Base-by-base conservation (phyloP, 2,329 filamentous ascomycete genomes). In the Volutella citrinella region DNA sequence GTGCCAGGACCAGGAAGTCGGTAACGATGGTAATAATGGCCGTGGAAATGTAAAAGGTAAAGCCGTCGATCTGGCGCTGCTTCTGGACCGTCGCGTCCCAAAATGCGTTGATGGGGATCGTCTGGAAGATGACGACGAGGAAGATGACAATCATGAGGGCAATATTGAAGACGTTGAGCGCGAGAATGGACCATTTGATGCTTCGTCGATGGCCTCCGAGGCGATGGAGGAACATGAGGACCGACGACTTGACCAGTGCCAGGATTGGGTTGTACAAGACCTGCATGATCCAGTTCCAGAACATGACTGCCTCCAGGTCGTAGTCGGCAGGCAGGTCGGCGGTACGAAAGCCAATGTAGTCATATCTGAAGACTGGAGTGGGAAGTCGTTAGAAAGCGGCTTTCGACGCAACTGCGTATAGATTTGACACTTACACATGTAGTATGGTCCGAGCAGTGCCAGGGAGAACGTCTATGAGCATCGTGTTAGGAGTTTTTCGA, bases 201-300 rank as follows among this genome's bases (percentile, higher is more conserved):
- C 39, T 42, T 19, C 55, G 50, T 3, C 51, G 15, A 42, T 56
- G 18, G 31, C 47, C 63, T 50, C 21, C 61, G 49, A 30, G 61
- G 2, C 65, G 64, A 13, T 66, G 54, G n/a, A 70, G 55, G 38
- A 70, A 68, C n/a, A 70, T 41, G 5, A 71, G 56, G 13, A 69
- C 54, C 0, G 68, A 70, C 3, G 60, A 57, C 46, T 70, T 71
- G 36, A 69, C 60, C 9, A 71, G 54, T 5, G 65, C 64, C 3
- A 71, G 46, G 27, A 70, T 64, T 0, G 68, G 67, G 32, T 68
- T 70, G 52, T 71, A 70, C 3, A 66, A 39, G 3, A 50, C 47
- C 21, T 50, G 47, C 35, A 50, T 40, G 11, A 48, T 42, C 46
- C 42, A 50, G 15, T 50, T 49, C 29, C 47, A 50, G 7, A 45